Percentiles rank a stretch among this genome's conserved stretches.
These are phyloP conservation scores for Chloris gayana DNA, from an alignment of 176 grass and related monocot genomes.

Conservation along the genomic window DNA sequence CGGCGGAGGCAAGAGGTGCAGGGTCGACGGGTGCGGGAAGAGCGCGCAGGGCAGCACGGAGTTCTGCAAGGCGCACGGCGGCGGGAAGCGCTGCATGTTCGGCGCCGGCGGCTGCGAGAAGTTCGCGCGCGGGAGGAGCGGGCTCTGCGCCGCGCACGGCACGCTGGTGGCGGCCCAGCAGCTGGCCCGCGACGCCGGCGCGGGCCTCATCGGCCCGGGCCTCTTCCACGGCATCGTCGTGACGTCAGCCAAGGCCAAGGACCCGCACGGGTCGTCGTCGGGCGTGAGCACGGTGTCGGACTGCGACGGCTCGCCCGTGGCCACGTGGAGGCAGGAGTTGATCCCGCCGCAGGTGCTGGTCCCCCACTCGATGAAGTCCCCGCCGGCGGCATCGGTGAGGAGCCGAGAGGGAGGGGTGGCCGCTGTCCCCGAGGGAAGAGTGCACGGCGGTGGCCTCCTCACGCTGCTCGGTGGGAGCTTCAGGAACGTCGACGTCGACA, in stretches of 20 bases:
- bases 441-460: constrained; percentile 74
- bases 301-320: constrained; percentile 35
- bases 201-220: constrained; percentile 49
- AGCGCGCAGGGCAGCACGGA: constrained; percentile 78
- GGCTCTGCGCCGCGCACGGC: constrained; percentile 70
- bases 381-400: constrained; percentile 14
- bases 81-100: constrained; percentile 68
- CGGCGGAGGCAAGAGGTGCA: constrained; percentile 73
- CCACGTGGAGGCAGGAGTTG: constrained; percentile 39
- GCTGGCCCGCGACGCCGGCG: constrained; percentile 10
- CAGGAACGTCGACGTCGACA: constrained; percentile 55
- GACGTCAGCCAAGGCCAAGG: constrained; percentile 32
- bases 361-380: constrained; percentile 63
- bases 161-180: constrained; percentile 56
- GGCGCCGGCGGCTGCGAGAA: constrained; percentile 57
- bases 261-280: constrained; percentile 34
- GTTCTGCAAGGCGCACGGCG: constrained; percentile 77
- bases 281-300: constrained; percentile 57
- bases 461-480: constrained; percentile 64
- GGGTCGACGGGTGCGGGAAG: constrained; percentile 58
- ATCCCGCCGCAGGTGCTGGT: constrained; percentile 77
- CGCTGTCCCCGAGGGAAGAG: constrained; percentile 58
- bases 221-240: constrained; percentile 71
- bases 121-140: constrained; percentile 68
- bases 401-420: constrained; percentile 36